phyloP scores from a whole-genome alignment of 352 stramenopile genomes.

The Aphanomyces stellatus region DNA sequence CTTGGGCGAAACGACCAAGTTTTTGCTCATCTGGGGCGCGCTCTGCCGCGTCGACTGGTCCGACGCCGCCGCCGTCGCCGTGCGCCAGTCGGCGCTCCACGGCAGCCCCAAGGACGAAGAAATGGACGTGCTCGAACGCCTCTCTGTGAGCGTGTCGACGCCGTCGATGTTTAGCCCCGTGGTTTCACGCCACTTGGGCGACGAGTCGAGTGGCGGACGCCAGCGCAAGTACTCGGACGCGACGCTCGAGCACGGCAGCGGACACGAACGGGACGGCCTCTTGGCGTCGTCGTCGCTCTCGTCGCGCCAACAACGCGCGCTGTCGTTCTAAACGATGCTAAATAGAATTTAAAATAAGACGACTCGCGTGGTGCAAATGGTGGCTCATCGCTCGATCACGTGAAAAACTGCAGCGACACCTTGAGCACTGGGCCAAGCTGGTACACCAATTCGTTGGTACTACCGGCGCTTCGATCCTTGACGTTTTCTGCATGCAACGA shows the following conservation, averaged over 20 bases:
- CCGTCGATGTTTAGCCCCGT: slow-evolving; percentile 17
- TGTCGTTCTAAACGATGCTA: slow-evolving; percentile 5
- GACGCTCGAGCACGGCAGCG: not conserved
- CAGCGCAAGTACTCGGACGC: not conserved
- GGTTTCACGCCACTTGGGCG: slow-evolving; percentile 2
- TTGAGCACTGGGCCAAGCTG: slow-evolving; percentile 1
- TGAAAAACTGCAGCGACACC: slow-evolving; percentile 17
- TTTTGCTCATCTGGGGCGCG: slow-evolving; percentile 17
- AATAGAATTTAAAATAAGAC: no score
- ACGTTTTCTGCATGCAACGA: not conserved
- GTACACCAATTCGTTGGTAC: slow-evolving; percentile 11
- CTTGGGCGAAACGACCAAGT: slow-evolving; percentile 12
- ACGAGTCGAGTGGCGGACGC: not conserved
- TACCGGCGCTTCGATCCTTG: not conserved
- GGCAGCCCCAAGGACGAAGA: not conserved
- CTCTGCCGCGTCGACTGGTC: slow-evolving; percentile 56
- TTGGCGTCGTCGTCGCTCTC: no score
- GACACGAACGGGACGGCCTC: no score
- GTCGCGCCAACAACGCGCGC: not conserved
- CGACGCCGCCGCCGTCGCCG: slow-evolving; percentile 45
- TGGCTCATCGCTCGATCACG: no score
- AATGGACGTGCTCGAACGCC: not conserved
- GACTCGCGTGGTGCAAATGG: no score
- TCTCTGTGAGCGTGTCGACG: slow-evolving; percentile 3
- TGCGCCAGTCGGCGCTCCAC: slow-evolving; percentile 42